A percentile compares a stretch with the other conserved stretches of the same genome.
phyloP scores from a whole-genome alignment of 176 grass and related monocot species.

The Canna indica region DNA sequence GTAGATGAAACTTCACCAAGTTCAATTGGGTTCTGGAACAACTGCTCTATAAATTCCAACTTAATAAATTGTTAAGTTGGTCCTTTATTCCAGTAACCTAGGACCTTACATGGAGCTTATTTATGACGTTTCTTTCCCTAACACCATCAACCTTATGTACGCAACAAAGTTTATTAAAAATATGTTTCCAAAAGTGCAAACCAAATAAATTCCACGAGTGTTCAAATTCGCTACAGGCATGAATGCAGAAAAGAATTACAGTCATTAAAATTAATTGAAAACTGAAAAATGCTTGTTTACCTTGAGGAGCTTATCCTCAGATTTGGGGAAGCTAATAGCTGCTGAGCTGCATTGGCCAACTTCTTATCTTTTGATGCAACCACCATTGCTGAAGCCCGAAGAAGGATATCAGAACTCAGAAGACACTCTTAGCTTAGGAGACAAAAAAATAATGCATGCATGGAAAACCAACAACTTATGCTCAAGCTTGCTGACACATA shows the following conservation, averaged over 20 bases:
- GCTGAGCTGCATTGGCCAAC: slow-evolving; percentile 60
- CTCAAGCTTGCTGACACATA: background rate
- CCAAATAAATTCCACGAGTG: background rate
- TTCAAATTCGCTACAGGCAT: background rate
- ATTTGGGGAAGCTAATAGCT: slow-evolving; percentile 75
- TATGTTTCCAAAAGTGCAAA: background rate
- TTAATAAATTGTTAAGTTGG: no score
- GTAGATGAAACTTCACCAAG: no score
- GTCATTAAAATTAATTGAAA: background rate
- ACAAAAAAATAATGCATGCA: background rate
- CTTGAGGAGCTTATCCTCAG: slow-evolving; percentile 81
- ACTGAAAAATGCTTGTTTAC: slow-evolving; percentile 31
- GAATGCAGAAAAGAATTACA: background rate
- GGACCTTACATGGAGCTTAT: no score
- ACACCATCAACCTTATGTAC: no score
- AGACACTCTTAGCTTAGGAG: slow-evolving; percentile 7
- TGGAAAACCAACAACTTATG: background rate
- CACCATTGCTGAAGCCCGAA: slow-evolving; percentile 67
- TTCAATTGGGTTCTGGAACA: no score
- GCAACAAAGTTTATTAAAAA: background rate
- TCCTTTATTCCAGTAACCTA: no score
- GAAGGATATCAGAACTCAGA: slow-evolving; percentile 18
- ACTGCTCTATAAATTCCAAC: no score
- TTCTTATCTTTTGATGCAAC: slow-evolving; percentile 92
- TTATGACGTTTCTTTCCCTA: no score